Conservation (phyloP, 805 yeast species). For the Candida jianshihensis region DNA sequence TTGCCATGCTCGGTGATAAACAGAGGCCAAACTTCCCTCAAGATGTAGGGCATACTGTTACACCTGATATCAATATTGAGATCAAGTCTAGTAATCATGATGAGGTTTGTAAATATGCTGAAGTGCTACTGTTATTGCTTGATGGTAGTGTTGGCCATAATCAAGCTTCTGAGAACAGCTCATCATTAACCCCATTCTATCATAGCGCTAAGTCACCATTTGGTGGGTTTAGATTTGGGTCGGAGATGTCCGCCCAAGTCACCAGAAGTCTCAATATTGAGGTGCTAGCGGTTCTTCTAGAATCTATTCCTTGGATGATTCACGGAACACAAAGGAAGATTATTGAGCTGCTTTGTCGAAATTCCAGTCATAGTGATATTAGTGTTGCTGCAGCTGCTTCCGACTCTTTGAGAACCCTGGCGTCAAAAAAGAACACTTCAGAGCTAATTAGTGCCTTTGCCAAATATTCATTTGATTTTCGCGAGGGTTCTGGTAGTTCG, state of each 20-base stretch:
- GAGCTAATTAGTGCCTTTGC: conserved; percentile 69
- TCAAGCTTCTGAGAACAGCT: conserved; percentile 21
- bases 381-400: conserved; percentile 60
- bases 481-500: conserved; percentile 60
- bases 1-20: conserved; percentile 61
- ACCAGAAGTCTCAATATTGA: conserved; percentile 40
- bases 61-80: conserved; percentile 26
- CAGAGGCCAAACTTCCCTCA: conserved; percentile 74
- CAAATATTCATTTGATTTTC: conserved; percentile 70
- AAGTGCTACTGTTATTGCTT: conserved; percentile 46
- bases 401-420: conserved; percentile 55
- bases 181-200: conserved; percentile 29
- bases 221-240: conserved; percentile 33
- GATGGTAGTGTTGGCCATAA: conserved; percentile 50
- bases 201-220: conserved; percentile 27
- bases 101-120: conserved; percentile 57
- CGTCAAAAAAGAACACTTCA: conserved; percentile 63
- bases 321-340: conserved; percentile 53
- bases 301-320: conserved; percentile 67
- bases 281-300: conserved; percentile 62
- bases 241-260: conserved; percentile 30
- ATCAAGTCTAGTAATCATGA: conserved; percentile 45
- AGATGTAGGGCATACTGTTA: conserved; percentile 25
- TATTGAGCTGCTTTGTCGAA: conserved; percentile 71
- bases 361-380: conserved; percentile 60